phyloP scores from a whole-genome alignment of 1,139 yeast genomes.

The Pichia sp. region DNA sequence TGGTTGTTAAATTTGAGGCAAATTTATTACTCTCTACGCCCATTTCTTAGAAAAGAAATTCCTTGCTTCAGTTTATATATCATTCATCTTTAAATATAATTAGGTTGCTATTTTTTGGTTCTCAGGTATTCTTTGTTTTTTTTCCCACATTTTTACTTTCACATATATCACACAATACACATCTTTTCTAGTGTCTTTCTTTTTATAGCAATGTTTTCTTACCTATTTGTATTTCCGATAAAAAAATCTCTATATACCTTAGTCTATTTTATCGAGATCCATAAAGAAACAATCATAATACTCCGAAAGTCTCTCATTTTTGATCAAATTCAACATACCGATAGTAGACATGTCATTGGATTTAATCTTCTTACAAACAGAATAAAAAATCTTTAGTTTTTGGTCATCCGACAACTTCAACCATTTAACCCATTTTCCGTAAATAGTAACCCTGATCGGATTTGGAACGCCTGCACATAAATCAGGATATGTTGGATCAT shows the following conservation, averaged over 20 bases:
- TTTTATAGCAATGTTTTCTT: not conserved
- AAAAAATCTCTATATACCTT: too few relatives aligned
- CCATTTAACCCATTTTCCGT: conserved; percentile 3
- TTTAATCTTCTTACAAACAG: not conserved
- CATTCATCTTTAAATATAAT: not conserved
- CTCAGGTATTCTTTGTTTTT: not conserved
- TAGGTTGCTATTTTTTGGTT: not conserved
- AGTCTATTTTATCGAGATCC: not conserved
- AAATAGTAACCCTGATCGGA: not conserved
- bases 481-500: not conserved
- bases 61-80: not conserved
- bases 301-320: not conserved
- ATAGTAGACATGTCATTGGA: not conserved
- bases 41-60: not conserved
- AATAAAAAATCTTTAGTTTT: not conserved
- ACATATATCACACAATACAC: not conserved
- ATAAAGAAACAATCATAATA: not conserved
- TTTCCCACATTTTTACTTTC: not conserved
- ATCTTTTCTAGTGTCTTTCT: not conserved
- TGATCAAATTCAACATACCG: not conserved
- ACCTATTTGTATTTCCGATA: too few relatives aligned
- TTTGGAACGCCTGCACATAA: conserved; percentile 1
- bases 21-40: not conserved
- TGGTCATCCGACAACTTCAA: not conserved
- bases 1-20: conserved; percentile 16